phyloP scores from a whole-genome alignment of 75 land plant genomes.

The Picea glauca region DNA sequence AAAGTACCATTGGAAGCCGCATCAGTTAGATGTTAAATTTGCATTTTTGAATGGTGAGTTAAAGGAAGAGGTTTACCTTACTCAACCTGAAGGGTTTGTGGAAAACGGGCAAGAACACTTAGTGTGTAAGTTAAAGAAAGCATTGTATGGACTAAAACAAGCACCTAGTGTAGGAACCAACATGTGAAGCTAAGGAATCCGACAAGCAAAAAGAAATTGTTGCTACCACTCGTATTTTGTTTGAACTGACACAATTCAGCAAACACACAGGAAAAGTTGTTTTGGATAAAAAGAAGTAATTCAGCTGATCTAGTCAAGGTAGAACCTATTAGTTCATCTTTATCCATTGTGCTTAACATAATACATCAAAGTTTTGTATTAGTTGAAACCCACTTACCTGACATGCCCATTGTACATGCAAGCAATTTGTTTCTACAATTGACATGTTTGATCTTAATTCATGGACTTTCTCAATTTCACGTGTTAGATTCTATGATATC shows the following conservation, averaged over 20 bases:
- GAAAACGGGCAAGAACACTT: too few species aligned
- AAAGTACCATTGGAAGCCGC: too few species aligned
- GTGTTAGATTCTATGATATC: not conserved
- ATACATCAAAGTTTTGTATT: constrained; percentile 97
- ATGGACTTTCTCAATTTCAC: not conserved
- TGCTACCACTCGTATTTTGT: constrained; percentile 43
- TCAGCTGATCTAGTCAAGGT: constrained; percentile 16
- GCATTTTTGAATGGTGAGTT: too few species aligned
- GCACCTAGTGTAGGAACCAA: not conserved
- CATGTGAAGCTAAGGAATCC: constrained; percentile 44
- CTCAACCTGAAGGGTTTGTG: too few species aligned
- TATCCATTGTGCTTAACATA: constrained; percentile 71
- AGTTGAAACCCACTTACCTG: constrained; percentile 75
- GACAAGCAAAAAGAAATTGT: constrained; percentile 57
- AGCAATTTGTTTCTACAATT: constrained; percentile 76
- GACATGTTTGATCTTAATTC: constrained; percentile 53
- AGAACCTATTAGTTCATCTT: constrained; percentile 50
- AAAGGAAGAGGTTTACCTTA: too few species aligned
- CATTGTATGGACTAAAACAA: too few species aligned
- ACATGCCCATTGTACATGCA: constrained; percentile 89
- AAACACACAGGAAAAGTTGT: constrained; percentile 47
- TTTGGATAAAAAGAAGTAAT: constrained; percentile 37
- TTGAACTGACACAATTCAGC: constrained; percentile 56
- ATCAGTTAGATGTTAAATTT: too few species aligned
- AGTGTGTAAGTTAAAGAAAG: too few species aligned